phyloP scores from a whole-genome alignment of 2,329 filamentous ascomycete genomes.

The Ascochyta koolunga region DNA sequence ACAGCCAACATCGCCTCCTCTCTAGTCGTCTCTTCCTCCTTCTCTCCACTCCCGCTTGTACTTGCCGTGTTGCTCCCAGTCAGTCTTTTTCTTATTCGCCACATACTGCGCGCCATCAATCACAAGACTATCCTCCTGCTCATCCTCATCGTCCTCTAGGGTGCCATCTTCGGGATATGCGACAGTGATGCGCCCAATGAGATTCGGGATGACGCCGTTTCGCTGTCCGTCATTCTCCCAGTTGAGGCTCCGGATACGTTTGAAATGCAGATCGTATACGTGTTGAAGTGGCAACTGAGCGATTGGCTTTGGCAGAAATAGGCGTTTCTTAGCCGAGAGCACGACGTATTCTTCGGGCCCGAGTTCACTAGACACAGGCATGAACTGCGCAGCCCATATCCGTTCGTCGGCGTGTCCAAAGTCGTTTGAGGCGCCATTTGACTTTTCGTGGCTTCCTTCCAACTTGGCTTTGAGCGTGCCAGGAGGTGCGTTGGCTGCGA shows the following conservation, averaged over 20 bases:
- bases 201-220: too few relatives aligned
- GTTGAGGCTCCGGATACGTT: not conserved
- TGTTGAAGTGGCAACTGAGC: not conserved
- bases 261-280: not conserved
- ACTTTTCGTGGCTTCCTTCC: not conserved
- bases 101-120: conserved; percentile 1
- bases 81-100: not conserved
- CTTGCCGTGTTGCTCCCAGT: not conserved
- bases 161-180: not conserved
- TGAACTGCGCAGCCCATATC: conserved; percentile 4
- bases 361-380: not conserved
- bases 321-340: too few relatives aligned
- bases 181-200: not conserved
- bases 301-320: not conserved
- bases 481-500: not conserved
- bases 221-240: too few relatives aligned
- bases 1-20: too few relatives aligned
- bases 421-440: not conserved
- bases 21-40: not conserved
- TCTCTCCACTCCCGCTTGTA: not conserved
- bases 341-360: not conserved
- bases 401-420: not conserved
- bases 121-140: not conserved
- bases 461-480: not conserved
- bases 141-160: not conserved